phyloP scores from a whole-genome alignment of 768 basidiomycete species.

The Auricularia cornea region DNA sequence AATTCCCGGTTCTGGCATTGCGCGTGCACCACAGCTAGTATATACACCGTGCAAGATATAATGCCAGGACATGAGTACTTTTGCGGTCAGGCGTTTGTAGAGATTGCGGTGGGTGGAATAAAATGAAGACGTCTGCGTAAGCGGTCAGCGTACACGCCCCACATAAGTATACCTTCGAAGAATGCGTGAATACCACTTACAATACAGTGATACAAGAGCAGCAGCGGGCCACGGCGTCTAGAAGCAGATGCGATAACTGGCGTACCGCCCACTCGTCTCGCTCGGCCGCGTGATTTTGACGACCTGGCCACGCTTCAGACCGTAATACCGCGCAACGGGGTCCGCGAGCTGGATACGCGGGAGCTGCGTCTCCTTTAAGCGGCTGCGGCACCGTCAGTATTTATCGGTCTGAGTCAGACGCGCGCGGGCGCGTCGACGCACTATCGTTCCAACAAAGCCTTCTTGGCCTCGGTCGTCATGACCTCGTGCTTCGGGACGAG shows the following conservation, averaged over 20 bases:
- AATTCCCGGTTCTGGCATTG: too few relatives aligned
- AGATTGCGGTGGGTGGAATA: too few relatives aligned
- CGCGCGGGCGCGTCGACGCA: slow-evolving; percentile 43
- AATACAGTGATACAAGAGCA: too few relatives aligned
- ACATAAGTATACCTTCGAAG: too few relatives aligned
- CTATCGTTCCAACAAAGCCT: slow-evolving; percentile 83
- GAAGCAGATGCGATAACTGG: slow-evolving; percentile 84
- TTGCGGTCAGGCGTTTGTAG: too few relatives aligned
- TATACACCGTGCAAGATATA: too few relatives aligned
- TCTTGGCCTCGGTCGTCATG: slow-evolving; percentile 79
- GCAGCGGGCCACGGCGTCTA: slow-evolving; percentile 2
- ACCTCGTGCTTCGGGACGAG: slow-evolving; percentile 92
- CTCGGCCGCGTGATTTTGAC: slow-evolving; percentile 97
- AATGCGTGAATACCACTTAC: too few relatives aligned
- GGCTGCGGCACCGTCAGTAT: slow-evolving; percentile 40
- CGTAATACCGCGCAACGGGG: slow-evolving; percentile 98
- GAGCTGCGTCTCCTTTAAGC: slow-evolving; percentile 94
- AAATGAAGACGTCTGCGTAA: too few relatives aligned
- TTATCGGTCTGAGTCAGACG: slow-evolving; percentile 1
- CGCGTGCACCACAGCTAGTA: too few relatives aligned
- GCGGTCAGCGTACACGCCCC: too few relatives aligned
- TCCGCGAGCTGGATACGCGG: slow-evolving; percentile 95
- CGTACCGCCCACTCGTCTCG: slow-evolving; percentile 92
- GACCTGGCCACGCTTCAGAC: slow-evolving; percentile 88
- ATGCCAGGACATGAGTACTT: too few relatives aligned